Base-by-base conservation (phyloP, 2,329 filamentous ascomycete species). In the Trichoderma sp. region DNA sequence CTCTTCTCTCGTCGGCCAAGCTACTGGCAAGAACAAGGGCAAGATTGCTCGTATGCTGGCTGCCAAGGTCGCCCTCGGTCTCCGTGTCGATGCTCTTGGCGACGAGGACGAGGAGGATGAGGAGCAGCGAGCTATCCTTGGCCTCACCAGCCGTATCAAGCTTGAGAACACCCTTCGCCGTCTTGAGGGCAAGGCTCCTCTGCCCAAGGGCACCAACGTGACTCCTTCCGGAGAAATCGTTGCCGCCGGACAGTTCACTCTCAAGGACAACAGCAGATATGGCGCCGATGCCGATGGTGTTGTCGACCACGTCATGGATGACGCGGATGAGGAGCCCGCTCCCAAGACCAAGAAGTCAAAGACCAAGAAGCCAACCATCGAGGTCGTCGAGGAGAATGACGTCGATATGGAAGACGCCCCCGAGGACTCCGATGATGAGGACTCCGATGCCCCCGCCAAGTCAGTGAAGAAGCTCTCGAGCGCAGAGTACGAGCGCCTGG, bases 21-120 rank as follows among this genome's bases (percentile, higher is more conserved):
- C 96, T 34, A 97, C 93, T 23, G 96, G 96, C 78, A 95, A 94
- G 86, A 98, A 98, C 87, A 99, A 99, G 91, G 96, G 96, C 78
- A 99, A 99, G 88, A 97, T 99, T 79, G 96, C 96, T 55, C 93
- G 96, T 88, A 94, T 97, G 87, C 88, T 99, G 73, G 93, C 96
- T 63, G 92, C 95, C 76, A 98, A 98, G 87, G 91, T 95, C 61
- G 94, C 96, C 30, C 89, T 99, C 65, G 95, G 95, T 86, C 87
- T 98, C 63, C 94, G 96, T 84, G 93, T 97, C 64, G 96, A 99
- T 82, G 94, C 96, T 32, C 90, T 86, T 28, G 83, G 79, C 32
- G 79, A 88, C 74, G 87, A 88, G 61, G 89, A 92, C 71, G 90
- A 92, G 63, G 86, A 90, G 28, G 93, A 95, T 32, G 96, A 99